phyloP scores from a whole-genome alignment of 2,329 filamentous ascomycete genomes.

The Epichloe elymi region DNA sequence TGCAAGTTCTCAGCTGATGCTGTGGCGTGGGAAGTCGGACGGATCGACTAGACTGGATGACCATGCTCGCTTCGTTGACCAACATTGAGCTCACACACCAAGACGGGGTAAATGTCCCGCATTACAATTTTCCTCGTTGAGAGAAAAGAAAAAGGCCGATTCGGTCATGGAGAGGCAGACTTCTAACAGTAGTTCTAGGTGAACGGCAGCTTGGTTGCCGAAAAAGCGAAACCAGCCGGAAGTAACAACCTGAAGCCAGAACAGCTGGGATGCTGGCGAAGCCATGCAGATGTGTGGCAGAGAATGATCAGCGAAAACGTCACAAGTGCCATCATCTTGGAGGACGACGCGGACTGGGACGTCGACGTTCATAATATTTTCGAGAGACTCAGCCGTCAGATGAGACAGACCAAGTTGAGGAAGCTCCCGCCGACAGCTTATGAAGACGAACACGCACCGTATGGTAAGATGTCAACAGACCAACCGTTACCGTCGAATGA shows the following conservation, averaged over 20 bases:
- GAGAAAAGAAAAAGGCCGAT: no score
- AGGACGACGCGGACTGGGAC: slow-evolving; percentile 3
- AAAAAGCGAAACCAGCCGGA: background rate
- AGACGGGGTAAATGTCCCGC: background rate
- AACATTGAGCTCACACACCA: background rate
- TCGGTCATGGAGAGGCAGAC: background rate
- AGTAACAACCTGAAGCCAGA: background rate
- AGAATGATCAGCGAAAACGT: slow-evolving; percentile 1
- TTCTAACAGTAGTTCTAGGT: background rate
- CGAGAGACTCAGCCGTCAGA: background rate
- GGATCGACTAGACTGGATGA: slow-evolving; percentile 3
- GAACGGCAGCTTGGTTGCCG: background rate
- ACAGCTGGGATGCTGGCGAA: slow-evolving; percentile 1
- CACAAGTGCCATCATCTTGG: slow-evolving; percentile 1
- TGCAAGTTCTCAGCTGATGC: background rate
- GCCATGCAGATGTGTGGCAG: slow-evolving; percentile 1
- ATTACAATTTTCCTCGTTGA: background rate
- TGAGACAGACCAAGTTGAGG: background rate
- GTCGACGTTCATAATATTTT: background rate
- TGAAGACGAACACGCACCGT: background rate
- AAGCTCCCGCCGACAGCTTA: background rate
- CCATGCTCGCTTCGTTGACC: background rate
- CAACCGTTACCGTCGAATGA: no score
- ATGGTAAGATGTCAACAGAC: background rate
- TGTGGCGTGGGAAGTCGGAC: background rate